Evolutionary conservation across 2,329 filamentous ascomycete species (phyloP), one percentile per base, ranked within the genome.

Genomic region (Diaporthe sp.): DNA sequence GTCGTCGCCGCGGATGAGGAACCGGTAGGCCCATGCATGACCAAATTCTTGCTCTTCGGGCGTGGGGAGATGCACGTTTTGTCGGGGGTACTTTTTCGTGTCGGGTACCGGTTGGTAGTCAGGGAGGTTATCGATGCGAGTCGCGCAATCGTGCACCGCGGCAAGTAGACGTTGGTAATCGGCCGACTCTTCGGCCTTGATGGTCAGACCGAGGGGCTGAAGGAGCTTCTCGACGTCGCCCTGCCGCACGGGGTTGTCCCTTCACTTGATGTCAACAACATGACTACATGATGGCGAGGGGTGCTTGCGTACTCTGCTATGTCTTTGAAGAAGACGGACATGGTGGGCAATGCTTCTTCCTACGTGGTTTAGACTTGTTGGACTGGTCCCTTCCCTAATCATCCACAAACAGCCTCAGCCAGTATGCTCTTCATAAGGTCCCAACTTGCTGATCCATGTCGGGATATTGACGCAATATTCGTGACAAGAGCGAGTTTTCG

Each of bases 81-180:
- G n/a, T 25, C 65, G 65, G n/a, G 65, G 65, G 4, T 69, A 69
- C 22, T 15, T 69, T 2, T 69, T 42, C 4, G 37, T 19, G 2
- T 55, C 34, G 1, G 65, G 65, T 15, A 28, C n/a, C 10, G 65
- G 65, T 4, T 55, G 65, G 5, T 69, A 90, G 74, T 90, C 88
- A 1, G 86, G 86, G 0, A 89, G 79, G 17, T 79, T 81, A 4
- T 82, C 80, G 53, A 89, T 81, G 0, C 83, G 82, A 70, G 88
- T 84, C 0, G 88, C 88, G 53, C 87, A 87, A 72, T 89, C 88
- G 74, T 89, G 88, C 0, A 89, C 85, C 0, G 87, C 88, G 25
- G 87, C 87, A 0, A 89, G 82, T 1, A 89, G 83, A 13, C 85
- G 84, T 28, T 86, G 82, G 74, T 88, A 89, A 75, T 89, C 87